Evolutionary conservation across 2,329 filamentous ascomycete species (phyloP).

Genomic region (Talaromyces funiculosus): DNA sequence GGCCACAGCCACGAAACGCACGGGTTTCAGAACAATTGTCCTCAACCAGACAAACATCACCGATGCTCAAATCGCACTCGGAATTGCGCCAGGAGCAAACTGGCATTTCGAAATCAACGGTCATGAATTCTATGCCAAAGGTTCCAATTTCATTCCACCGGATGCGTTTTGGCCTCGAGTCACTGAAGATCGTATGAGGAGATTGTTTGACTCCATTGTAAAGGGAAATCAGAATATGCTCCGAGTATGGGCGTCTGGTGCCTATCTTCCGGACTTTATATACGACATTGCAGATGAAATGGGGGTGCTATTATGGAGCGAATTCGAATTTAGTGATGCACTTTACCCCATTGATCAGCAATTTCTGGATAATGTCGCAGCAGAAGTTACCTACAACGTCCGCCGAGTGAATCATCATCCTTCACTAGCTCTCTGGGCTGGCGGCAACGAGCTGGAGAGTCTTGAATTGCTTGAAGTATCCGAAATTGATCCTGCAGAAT

Average conservation of each 20-base stretch:
- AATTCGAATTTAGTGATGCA: conserved; percentile 58
- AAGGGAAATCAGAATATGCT: conserved; percentile 61
- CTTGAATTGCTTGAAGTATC: conserved; percentile 44
- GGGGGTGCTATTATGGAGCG: conserved; percentile 58
- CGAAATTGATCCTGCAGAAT: conserved; percentile 42
- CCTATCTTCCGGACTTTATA: conserved; percentile 57
- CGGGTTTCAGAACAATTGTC: conserved; percentile 59
- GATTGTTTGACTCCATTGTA: conserved; percentile 51
- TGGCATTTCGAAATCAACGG: conserved; percentile 65
- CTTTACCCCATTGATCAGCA: conserved; percentile 52
- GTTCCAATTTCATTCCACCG: conserved; percentile 58
- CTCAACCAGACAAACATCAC: conserved; percentile 53
- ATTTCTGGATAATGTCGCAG: conserved; percentile 52
- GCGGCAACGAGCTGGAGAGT: conserved; percentile 57
- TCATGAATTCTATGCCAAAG: conserved; percentile 59
- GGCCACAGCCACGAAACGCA: conserved; percentile 47
- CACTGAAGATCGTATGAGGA: conserved; percentile 46
- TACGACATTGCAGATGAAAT: conserved; percentile 59
- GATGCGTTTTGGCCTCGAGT: conserved; percentile 60
- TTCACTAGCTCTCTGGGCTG: conserved; percentile 50
- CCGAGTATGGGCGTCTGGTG: conserved; percentile 56
- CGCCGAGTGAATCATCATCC: conserved; percentile 58
- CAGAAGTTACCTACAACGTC: conserved; percentile 56
- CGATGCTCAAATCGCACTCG: conserved; percentile 47
- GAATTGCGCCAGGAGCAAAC: conserved; percentile 53